Evolutionary conservation across 2,329 filamentous ascomycete species (phyloP), one percentile per base, ranked within the genome.

Genomic region (Laburnicola sp.): DNA sequence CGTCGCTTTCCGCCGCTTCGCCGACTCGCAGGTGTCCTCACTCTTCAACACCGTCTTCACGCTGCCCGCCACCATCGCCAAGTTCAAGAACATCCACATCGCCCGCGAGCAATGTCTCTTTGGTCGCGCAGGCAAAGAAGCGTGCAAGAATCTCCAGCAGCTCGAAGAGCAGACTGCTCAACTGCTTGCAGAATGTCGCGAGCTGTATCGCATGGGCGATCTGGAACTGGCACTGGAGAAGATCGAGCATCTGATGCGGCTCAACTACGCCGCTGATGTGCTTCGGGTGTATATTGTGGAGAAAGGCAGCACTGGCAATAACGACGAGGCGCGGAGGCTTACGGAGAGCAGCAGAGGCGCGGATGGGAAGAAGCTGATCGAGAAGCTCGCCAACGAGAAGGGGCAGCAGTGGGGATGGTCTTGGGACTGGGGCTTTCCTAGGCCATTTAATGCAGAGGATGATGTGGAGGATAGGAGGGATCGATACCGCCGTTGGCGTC

Each of bases 1-100:
- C 68, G 77, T 83, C 49, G 75, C 78, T 27, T 85, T 86, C 71
- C 83, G 83, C 58, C 80, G 79, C 55, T 84, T 82, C 65, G 80
- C 82, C 49, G 83, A 86, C 59, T 78, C 80, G 40, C 80, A 82
- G 50, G 76, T 85, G 58, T 78, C 76, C 6, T 79, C 78, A 11
- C 68, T 86, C 45, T 68, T 85, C 48, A 78, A 79, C 54, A 76
- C 76, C 16, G 70, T 84, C 47, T 78, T 80, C 50, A 74, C 77
- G 26, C 67, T 70, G 10, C 64, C 68, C 30, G 62, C 61, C 35
- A 67, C 60, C 26, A 62, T 71, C 38, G 63, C 60, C n/a, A 63
- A 62, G 56, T 62, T 63, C 50, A 67, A 62, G 55, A 65, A 68
- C 36, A 63, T 57, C 10, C 62, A 69, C 39, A 53, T 60, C 28